Evolutionary conservation across 2,329 filamentous ascomycete species (phyloP).

Genomic region (Fusarium abutilonis): DNA sequence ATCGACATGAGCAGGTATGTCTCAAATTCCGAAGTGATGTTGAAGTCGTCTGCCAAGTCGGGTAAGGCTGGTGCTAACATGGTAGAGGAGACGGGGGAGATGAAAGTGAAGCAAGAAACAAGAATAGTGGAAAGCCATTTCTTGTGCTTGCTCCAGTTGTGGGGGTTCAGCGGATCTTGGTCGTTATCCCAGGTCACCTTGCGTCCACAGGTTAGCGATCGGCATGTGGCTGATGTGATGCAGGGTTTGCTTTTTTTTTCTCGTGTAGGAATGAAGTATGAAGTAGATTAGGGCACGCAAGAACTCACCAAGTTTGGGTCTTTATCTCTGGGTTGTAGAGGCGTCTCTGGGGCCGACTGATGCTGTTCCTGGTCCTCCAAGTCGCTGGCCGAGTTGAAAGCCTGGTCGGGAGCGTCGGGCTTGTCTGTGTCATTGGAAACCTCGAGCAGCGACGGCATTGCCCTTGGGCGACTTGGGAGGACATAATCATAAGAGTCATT

Average conservation of each 20-base stretch:
- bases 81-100: slow-evolving; percentile 64
- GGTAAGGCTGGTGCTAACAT: slow-evolving; percentile 61
- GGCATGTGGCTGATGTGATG: neutral
- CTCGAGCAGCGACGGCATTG: slow-evolving; percentile 27
- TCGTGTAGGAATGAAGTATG: neutral
- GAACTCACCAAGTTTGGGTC: slow-evolving; percentile 40
- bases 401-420: neutral
- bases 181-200: slow-evolving; percentile 57
- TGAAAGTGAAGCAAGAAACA: slow-evolving; percentile 59
- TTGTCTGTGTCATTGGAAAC: slow-evolving; percentile 4
- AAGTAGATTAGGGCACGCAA: too few relatives aligned
- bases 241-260: too few relatives aligned
- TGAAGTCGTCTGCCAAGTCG: slow-evolving; percentile 56
- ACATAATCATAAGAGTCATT: neutral
- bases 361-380: slow-evolving; percentile 3
- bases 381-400: slow-evolving; percentile 2
- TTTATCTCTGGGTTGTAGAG: slow-evolving; percentile 8
- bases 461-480: slow-evolving; percentile 3
- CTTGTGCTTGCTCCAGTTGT: slow-evolving; percentile 57
- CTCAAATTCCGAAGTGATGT: slow-evolving; percentile 54
- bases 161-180: slow-evolving; percentile 53
- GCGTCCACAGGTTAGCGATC: neutral
- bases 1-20: slow-evolving; percentile 66
- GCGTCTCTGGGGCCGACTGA: slow-evolving; percentile 18
- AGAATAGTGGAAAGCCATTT: slow-evolving; percentile 51